Percentiles rank a stretch among this genome's conserved stretches.
phyloP scores from a whole-genome alignment of 768 basidiomycete species.

The Leucocoprinus leucothites region DNA sequence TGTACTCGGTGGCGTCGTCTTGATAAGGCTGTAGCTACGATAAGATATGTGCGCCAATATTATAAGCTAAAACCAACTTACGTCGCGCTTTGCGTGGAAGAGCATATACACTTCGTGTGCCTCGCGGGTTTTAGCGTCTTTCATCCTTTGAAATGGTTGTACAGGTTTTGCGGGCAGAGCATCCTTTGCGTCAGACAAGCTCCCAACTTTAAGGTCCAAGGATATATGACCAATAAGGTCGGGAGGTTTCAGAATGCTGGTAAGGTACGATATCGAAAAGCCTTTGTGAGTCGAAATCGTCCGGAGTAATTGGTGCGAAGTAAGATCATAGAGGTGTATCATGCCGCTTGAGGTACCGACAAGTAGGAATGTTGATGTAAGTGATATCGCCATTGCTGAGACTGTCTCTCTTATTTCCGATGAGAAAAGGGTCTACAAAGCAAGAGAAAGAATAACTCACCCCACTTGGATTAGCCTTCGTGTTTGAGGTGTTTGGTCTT shows the following conservation, averaged over 20 bases:
- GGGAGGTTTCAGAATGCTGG: slow-evolving; percentile 79
- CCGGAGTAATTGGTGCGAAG: slow-evolving; percentile 87
- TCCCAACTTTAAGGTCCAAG: slow-evolving; percentile 43
- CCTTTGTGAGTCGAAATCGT: slow-evolving; percentile 73
- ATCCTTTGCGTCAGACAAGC: slow-evolving; percentile 45
- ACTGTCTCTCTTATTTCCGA: slow-evolving; percentile 59
- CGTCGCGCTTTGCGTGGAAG: slow-evolving; percentile 45
- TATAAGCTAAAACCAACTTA: slow-evolving; percentile 20
- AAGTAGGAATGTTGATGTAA: slow-evolving; percentile 76
- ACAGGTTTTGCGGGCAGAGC: slow-evolving; percentile 65
- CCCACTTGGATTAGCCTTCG: slow-evolving; percentile 69
- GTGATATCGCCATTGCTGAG: slow-evolving; percentile 70
- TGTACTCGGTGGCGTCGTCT: slow-evolving; percentile 37
- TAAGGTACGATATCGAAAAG: slow-evolving; percentile 65
- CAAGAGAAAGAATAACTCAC: slow-evolving; percentile 34
- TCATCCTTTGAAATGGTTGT: slow-evolving; percentile 69
- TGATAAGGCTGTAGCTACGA: slow-evolving; percentile 21
- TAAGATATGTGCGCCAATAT: not conserved
- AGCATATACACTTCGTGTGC: slow-evolving; percentile 69
- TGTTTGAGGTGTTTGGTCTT: slow-evolving; percentile 42
- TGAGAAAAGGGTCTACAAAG: slow-evolving; percentile 2
- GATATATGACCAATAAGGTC: slow-evolving; percentile 84
- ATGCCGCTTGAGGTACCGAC: slow-evolving; percentile 73
- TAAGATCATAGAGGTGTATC: slow-evolving; percentile 81
- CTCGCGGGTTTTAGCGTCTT: slow-evolving; percentile 63